A percentile compares a stretch with the other conserved stretches of the same genome.
phyloP scores from a whole-genome alignment of 2,329 filamentous ascomycete genomes.

The Albifimbria verrucaria region DNA sequence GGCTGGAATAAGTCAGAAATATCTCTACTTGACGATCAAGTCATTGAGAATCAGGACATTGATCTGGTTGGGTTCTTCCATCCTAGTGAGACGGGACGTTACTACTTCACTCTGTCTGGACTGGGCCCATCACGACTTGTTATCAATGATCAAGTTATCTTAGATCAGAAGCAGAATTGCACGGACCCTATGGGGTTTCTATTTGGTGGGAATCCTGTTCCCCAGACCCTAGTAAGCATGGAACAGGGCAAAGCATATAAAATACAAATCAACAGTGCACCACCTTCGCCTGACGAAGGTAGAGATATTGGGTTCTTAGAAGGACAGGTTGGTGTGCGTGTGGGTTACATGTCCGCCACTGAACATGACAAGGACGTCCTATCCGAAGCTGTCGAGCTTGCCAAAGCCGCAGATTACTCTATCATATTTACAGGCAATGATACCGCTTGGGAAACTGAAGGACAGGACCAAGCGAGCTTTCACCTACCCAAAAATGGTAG shows the following conservation, averaged over 20 bases:
- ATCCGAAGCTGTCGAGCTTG: conserved; percentile 52
- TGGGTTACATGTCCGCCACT: conserved; percentile 27
- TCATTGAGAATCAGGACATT: background rate
- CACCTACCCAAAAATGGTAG: conserved; percentile 59
- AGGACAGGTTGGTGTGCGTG: conserved; percentile 25
- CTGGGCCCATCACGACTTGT: conserved; percentile 26
- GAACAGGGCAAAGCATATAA: conserved; percentile 27
- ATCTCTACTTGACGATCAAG: conserved; percentile 8
- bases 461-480: conserved; percentile 68
- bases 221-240: conserved; percentile 19
- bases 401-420: conserved; percentile 59
- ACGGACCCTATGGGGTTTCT: conserved; percentile 32
- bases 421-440: conserved; percentile 56
- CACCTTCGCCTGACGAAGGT: conserved; percentile 17
- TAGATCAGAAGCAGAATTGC: conserved; percentile 27
- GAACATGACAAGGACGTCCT: conserved; percentile 33
- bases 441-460: conserved; percentile 44
- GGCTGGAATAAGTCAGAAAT: conserved; percentile 23
- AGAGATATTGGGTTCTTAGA: conserved; percentile 40
- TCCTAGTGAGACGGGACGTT: conserved; percentile 3
- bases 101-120: conserved; percentile 29
- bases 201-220: conserved; percentile 24
- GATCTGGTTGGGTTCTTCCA: background rate
- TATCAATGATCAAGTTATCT: conserved; percentile 26
- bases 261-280: conserved; percentile 24